Evolutionary conservation across 2,329 filamentous ascomycete genomes (phyloP).

Genomic region (Pochonia chlamydosporia): DNA sequence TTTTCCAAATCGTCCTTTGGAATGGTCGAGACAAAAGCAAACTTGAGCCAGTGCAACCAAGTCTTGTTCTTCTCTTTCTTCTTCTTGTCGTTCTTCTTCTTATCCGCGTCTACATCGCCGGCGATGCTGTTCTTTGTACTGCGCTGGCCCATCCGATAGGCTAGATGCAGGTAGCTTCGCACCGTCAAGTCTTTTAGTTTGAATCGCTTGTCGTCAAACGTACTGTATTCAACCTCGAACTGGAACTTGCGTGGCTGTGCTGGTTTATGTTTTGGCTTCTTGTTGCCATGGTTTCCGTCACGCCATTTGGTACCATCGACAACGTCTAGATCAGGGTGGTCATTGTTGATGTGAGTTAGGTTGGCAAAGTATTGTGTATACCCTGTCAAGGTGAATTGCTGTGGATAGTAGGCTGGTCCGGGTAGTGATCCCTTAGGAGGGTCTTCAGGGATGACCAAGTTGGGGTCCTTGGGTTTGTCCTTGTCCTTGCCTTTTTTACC

Average conservation of each 20-base stretch:
- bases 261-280: conserved; percentile 43
- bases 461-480: conserved; percentile 51
- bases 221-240: conserved; percentile 84
- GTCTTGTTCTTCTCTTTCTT: conserved; percentile 56
- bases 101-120: conserved; percentile 19
- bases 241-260: conserved; percentile 59
- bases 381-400: conserved; percentile 70
- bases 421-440: conserved; percentile 69
- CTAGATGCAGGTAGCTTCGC: conserved; percentile 71
- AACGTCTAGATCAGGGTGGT: conserved; percentile 27
- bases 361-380: conserved; percentile 95
- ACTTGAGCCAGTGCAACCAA: conserved; percentile 71
- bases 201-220: conserved; percentile 69
- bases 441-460: conserved; percentile 60
- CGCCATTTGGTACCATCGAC: conserved; percentile 47
- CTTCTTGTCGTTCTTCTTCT: conserved; percentile 42
- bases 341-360: conserved; percentile 81
- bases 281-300: conserved; percentile 56
- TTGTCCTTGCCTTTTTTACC: conserved; percentile 40
- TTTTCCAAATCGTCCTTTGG: conserved; percentile 58
- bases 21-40: conserved; percentile 75
- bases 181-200: conserved; percentile 79
- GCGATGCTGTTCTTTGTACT: conserved; percentile 9
- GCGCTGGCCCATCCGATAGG: conserved; percentile 62
- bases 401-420: conserved; percentile 84